Evolutionary conservation across 768 basidiomycete genomes (phyloP).

Genomic region (Suillus plorans): DNA sequence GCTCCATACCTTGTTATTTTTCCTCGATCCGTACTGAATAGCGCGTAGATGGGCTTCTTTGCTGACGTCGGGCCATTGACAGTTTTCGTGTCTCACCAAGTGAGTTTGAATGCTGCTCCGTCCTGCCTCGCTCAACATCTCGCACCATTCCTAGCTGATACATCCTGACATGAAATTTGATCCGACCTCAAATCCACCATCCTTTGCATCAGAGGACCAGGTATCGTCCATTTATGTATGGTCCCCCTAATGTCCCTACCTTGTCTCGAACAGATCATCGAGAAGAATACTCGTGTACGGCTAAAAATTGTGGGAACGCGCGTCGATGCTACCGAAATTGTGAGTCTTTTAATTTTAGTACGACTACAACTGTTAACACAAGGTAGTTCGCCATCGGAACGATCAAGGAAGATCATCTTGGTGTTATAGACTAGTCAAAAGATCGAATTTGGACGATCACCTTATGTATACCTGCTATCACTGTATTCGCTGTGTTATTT

Average conservation of each 20-base stretch:
- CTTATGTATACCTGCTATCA: not conserved
- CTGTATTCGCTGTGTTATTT: constrained; percentile 3
- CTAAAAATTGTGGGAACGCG: constrained; percentile 98
- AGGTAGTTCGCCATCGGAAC: constrained; percentile 92
- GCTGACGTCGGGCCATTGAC: constrained; percentile 93
- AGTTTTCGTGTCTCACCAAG: constrained; percentile 96
- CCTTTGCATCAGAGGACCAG: constrained; percentile 89
- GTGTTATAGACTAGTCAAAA: constrained; percentile 71
- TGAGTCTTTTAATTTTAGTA: constrained; percentile 39
- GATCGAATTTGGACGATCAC: constrained; percentile 2
- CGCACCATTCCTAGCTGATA: constrained; percentile 62
- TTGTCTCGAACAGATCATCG: constrained; percentile 63
- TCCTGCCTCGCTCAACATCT: constrained; percentile 7
- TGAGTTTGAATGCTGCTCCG: constrained; percentile 35
- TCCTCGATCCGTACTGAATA: constrained; percentile 2
- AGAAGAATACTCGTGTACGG: constrained; percentile 89
- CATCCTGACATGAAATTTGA: constrained; percentile 94
- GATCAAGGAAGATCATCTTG: constrained; percentile 97
- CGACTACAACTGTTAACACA: constrained; percentile 3
- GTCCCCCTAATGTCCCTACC: constrained; percentile 5
- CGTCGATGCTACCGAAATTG: constrained; percentile 97
- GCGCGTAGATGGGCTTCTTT: constrained; percentile 92
- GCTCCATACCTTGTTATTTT: constrained; percentile 19
- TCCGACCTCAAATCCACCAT: constrained; percentile 95
- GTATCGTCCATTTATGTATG: constrained; percentile 34